A percentile compares a stretch with the other conserved stretches of the same genome.
phyloP scores from a whole-genome alignment of 2,329 filamentous ascomycete species.

The Aspergillus piperis region DNA sequence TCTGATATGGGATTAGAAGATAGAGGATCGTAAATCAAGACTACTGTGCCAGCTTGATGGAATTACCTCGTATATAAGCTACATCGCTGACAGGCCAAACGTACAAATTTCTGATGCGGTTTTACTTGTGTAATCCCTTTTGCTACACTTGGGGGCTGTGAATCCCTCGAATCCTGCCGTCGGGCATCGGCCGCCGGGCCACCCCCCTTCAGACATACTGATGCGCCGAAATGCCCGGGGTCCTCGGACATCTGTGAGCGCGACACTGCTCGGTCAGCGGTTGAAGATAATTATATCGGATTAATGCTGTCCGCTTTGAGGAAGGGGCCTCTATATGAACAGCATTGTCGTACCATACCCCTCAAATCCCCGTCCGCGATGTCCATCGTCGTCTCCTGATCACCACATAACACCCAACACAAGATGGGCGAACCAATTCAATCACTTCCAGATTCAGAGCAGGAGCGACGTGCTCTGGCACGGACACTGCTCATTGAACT shows the following conservation, averaged over 20 bases:
- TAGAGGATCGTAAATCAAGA: background rate
- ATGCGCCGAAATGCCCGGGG: background rate
- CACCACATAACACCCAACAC: background rate
- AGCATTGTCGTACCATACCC: background rate
- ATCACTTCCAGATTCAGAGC: background rate
- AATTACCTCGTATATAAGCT: background rate
- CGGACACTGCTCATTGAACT: constrained; percentile 4
- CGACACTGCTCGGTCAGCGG: background rate
- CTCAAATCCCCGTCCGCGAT: background rate
- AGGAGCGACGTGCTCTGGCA: background rate
- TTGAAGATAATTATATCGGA: background rate
- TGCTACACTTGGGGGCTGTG: background rate
- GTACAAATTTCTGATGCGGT: background rate
- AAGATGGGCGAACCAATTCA: background rate
- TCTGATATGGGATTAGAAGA: background rate
- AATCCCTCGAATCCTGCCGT: background rate
- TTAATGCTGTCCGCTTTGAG: background rate
- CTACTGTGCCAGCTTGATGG: background rate
- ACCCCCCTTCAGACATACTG: background rate
- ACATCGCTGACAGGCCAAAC: background rate
- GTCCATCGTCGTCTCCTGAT: background rate
- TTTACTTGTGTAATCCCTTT: too few relatives aligned
- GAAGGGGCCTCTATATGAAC: background rate
- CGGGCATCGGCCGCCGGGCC: background rate
- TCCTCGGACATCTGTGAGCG: background rate